These are phyloP conservation scores for Metarhizium rileyi DNA, from an alignment of 2,329 filamentous ascomycete genomes.

Conservation along the genomic window DNA sequence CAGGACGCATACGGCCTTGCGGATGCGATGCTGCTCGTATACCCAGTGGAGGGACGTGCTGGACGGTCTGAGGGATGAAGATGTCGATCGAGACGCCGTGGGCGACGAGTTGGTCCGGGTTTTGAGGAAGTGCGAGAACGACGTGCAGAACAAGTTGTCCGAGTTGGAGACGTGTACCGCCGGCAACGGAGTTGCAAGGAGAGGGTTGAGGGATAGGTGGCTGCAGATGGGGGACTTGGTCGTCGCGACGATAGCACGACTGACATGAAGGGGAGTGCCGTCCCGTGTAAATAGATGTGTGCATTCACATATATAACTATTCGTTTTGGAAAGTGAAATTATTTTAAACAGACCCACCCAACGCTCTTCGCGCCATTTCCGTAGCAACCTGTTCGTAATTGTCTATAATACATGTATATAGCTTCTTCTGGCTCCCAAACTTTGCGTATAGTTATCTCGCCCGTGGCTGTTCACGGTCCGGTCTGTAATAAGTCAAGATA, in stretches of 20 bases:
- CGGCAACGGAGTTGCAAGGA: constrained; percentile 19
- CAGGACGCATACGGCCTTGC: constrained; percentile 43
- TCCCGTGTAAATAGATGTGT: neutral
- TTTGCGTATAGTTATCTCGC: neutral
- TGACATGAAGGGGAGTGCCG: constrained; percentile 4
- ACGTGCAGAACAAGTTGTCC: constrained; percentile 20
- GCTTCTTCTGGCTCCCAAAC: neutral
- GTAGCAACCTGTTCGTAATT: neutral
- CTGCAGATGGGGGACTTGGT: constrained; percentile 17
- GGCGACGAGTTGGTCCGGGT: constrained; percentile 26
- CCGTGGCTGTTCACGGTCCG: neutral
- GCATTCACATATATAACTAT: no score
- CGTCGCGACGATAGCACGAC: constrained; percentile 8
- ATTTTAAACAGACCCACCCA: constrained; percentile 1
- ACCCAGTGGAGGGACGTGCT: constrained; percentile 35
- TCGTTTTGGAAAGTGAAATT: neutral
- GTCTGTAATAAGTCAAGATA: neutral
- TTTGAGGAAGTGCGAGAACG: constrained; percentile 26
- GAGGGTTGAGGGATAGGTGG: constrained; percentile 14
- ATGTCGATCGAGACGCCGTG: constrained; percentile 31
- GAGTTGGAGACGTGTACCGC: constrained; percentile 20
- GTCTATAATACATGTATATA: constrained; percentile 10
- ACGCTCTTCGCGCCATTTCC: constrained; percentile 7
- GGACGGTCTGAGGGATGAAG: constrained; percentile 36
- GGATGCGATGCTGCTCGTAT: constrained; percentile 25